These are phyloP conservation scores for Aspergillus baeticus DNA, from an alignment of 495 filamentous ascomycete genomes.

Conservation along the genomic window DNA sequence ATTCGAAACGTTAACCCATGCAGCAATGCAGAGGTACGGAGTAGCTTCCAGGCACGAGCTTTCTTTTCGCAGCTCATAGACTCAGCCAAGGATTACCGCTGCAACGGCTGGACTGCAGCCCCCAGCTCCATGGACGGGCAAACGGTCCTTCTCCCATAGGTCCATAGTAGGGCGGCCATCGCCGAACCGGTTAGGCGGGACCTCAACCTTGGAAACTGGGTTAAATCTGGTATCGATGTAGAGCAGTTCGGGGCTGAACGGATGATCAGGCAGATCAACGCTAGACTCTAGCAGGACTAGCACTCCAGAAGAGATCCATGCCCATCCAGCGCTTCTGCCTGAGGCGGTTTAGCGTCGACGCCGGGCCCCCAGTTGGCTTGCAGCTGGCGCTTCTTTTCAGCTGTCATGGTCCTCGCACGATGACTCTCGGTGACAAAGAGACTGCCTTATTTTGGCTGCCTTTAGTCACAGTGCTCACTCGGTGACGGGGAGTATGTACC, in stretches of 20 bases:
- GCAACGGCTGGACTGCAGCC: not conserved
- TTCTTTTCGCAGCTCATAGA: not conserved
- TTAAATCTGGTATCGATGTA: too few species aligned
- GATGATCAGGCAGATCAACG: too few species aligned
- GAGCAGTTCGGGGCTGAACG: too few species aligned
- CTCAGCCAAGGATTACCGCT: not conserved
- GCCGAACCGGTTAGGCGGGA: not conserved
- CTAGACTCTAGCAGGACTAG: not conserved
- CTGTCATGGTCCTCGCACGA: not conserved
- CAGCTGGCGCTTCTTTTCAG: conserved; percentile 2
- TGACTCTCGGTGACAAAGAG: not conserved
- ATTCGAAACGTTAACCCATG: not conserved
- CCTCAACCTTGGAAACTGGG: too few species aligned
- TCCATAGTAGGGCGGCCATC: too few species aligned
- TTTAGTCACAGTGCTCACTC: too few species aligned
- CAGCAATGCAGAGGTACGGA: too few species aligned
- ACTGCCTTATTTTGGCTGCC: too few species aligned
- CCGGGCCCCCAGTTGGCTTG: not conserved
- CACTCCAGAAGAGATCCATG: not conserved
- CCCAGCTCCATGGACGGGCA: too few species aligned
- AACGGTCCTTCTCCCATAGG: too few species aligned
- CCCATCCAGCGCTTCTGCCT: not conserved
- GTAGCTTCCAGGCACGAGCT: too few species aligned
- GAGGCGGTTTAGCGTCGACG: too few species aligned
- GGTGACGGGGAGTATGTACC: not conserved